Conservation (phyloP, 176 grass and related monocot genomes). For the Zizania latifolia region DNA sequence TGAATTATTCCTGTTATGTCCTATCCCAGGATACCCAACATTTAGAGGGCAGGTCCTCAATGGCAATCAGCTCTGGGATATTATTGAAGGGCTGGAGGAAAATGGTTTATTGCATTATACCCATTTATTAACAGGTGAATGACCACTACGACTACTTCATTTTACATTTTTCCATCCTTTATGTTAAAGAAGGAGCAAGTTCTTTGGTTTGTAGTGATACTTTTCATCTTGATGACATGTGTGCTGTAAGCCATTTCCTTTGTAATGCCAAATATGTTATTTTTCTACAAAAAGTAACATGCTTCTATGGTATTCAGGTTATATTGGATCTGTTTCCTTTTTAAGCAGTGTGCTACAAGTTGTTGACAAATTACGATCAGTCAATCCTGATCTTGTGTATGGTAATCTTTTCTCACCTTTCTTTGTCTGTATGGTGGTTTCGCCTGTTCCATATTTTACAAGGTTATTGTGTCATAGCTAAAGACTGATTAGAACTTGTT, state of each 20-base stretch:
- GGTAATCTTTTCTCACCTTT: slow-evolving; percentile 46
- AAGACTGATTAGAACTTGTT: slow-evolving; percentile 18
- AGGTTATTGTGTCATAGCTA: neutral
- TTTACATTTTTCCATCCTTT: slow-evolving; percentile 15
- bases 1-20: slow-evolving; percentile 14
- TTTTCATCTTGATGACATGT: neutral
- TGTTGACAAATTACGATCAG: slow-evolving; percentile 66
- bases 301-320: slow-evolving; percentile 64
- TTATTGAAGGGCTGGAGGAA: slow-evolving; percentile 80
- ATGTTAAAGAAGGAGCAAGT: neutral
- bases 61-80: slow-evolving; percentile 74
- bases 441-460: neutral
- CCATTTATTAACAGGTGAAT: slow-evolving; percentile 90
- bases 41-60: slow-evolving; percentile 93
- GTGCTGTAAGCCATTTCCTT: neutral
- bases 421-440: slow-evolving; percentile 1
- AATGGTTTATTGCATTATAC: slow-evolving; percentile 91
- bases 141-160: neutral
- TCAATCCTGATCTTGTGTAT: slow-evolving; percentile 87
- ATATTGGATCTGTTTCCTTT: slow-evolving; percentile 96
- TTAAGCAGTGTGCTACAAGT: slow-evolving; percentile 78
- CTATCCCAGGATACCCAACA: slow-evolving; percentile 74
- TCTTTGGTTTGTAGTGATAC: neutral
- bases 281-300: neutral
- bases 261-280: neutral